Conservation (phyloP, 2,329 filamentous ascomycete species). For the Aureobasidium sp. region DNA sequence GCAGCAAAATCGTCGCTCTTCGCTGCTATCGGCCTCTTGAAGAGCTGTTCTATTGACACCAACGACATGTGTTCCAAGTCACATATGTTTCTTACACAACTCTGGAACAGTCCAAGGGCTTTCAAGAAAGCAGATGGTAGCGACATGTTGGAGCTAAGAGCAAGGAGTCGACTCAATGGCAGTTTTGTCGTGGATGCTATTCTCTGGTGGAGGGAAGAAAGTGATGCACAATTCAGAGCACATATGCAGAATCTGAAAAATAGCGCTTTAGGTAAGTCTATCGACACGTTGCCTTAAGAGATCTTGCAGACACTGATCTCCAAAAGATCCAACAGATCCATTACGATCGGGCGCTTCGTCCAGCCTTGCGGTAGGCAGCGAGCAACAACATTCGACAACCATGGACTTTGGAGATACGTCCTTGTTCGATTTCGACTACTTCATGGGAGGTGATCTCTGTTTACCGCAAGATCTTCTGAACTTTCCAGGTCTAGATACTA, state of each 20-base stretch:
- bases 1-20: not conserved
- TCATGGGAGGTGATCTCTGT: not conserved
- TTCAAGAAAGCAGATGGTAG: constrained; percentile 4
- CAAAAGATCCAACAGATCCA: not conserved
- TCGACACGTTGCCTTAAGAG: not conserved
- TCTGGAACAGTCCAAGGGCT: not conserved
- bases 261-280: not conserved
- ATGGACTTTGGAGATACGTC: not conserved
- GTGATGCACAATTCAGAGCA: not conserved
- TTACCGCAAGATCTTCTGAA: not conserved
- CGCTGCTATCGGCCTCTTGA: not conserved
- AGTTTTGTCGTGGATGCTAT: constrained; percentile 3
- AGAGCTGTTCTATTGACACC: not conserved
- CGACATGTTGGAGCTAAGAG: not conserved
- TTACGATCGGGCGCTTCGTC: not conserved
- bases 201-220: constrained; percentile 2
- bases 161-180: not conserved
- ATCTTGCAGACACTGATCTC: not conserved
- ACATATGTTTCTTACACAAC: not conserved
- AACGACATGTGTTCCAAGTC: constrained; percentile 1
- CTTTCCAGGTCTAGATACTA: not conserved
- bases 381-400: not conserved
- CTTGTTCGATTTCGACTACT: constrained; percentile 2
- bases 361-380: not conserved
- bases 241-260: constrained; percentile 3